phyloP scores from a whole-genome alignment of 345 rosid genomes.

The Anacardium occidentale region DNA sequence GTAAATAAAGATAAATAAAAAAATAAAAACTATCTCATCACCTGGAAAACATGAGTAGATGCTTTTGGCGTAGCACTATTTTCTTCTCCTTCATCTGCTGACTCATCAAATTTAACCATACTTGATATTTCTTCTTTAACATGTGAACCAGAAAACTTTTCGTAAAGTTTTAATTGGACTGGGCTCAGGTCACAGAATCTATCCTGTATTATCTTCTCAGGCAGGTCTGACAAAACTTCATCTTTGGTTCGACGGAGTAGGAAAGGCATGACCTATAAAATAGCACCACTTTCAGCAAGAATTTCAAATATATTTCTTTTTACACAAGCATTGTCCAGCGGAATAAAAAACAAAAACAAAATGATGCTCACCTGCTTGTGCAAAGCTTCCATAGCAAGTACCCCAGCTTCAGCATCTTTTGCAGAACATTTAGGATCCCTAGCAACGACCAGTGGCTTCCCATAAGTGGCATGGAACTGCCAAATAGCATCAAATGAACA shows the following conservation, averaged over 20 bases:
- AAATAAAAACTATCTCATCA: slow-evolving; percentile 22
- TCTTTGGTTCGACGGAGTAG: slow-evolving; percentile 94
- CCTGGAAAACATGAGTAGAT: slow-evolving; percentile 98
- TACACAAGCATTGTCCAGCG: neutral
- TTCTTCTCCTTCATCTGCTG: slow-evolving; percentile 47
- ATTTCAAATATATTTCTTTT: slow-evolving; percentile 10
- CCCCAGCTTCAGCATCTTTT: slow-evolving; percentile 99
- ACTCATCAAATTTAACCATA: slow-evolving; percentile 68
- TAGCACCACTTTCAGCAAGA: slow-evolving; percentile 20
- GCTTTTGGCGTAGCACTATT: slow-evolving; percentile 63
- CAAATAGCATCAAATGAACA: slow-evolving; percentile 29
- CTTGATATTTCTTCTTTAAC: slow-evolving; percentile 87
- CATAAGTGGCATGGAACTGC: slow-evolving; percentile 97
- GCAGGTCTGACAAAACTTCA: slow-evolving; percentile 94
- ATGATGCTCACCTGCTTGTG: slow-evolving; percentile 78
- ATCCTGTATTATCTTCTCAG: slow-evolving; percentile 98
- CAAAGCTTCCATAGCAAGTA: slow-evolving; percentile 97
- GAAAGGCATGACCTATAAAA: slow-evolving; percentile 91
- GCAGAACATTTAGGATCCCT: slow-evolving; percentile 97
- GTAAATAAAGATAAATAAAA: slow-evolving; percentile 16
- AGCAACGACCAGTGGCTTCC: slow-evolving; percentile 91
- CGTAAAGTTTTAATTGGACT: slow-evolving; percentile 86
- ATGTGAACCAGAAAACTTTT: slow-evolving; percentile 88
- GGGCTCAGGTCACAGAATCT: slow-evolving; percentile 95
- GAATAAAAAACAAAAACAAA: neutral